phyloP scores from a whole-genome alignment of 306 rosid species.

The Carpinus viminea region DNA sequence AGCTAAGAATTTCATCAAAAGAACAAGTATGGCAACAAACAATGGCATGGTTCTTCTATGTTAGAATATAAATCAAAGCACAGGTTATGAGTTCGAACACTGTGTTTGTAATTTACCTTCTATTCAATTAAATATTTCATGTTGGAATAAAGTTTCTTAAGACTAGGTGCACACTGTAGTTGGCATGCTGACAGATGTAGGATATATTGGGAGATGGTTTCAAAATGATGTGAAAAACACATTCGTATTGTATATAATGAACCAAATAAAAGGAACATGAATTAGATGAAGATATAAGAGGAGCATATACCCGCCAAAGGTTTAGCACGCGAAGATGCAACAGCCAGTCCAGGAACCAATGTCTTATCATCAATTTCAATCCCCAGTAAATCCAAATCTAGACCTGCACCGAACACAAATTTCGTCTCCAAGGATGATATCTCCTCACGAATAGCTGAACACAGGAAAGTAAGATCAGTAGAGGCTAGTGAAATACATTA shows the following conservation, averaged over 20 bases:
- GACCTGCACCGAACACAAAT: slow-evolving; percentile 69
- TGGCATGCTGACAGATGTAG: not conserved
- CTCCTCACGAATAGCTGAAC: slow-evolving; percentile 81
- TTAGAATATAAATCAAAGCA: no score
- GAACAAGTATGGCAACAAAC: not conserved
- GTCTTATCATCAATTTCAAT: slow-evolving; percentile 82
- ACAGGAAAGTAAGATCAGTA: slow-evolving; percentile 23
- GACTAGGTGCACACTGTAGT: not conserved
- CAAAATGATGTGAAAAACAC: not conserved
- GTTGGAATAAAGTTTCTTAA: not conserved
- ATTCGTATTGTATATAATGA: not conserved
- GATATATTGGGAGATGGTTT: not conserved
- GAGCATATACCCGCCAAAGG: slow-evolving; percentile 70
- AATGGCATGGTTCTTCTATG: not conserved
- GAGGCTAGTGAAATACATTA: slow-evolving; percentile 17
- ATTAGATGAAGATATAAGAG: slow-evolving; percentile 5
- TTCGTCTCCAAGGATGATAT: slow-evolving; percentile 49
- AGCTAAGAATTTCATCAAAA: not conserved
- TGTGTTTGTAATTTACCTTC: no score
- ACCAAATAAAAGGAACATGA: not conserved
- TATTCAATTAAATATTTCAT: not conserved
- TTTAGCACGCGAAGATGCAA: slow-evolving; percentile 79
- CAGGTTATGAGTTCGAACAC: no score
- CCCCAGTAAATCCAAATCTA: slow-evolving; percentile 90
- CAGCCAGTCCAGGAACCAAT: slow-evolving; percentile 87